Percentiles rank a stretch among this genome's conserved stretches.
phyloP scores from a whole-genome alignment of 2,329 filamentous ascomycete genomes.

The Phialophora tarda region DNA sequence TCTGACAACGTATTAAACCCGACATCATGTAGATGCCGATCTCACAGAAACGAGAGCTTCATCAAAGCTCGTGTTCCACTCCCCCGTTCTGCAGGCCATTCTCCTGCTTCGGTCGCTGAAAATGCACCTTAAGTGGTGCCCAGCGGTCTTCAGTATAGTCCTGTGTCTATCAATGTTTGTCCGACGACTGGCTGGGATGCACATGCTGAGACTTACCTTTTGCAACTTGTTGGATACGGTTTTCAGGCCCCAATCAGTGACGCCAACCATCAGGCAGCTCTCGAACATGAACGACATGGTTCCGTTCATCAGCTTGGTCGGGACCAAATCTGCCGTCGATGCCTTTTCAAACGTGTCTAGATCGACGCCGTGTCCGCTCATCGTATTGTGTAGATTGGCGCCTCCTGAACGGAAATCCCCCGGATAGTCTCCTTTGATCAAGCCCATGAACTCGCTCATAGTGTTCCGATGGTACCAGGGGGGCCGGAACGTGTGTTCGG shows the following conservation, averaged over 20 bases:
- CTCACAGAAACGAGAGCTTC: no score
- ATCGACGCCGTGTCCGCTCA: conserved; percentile 22
- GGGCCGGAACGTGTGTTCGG: conserved; percentile 48
- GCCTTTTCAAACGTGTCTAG: conserved; percentile 20
- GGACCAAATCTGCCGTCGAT: conserved; percentile 5
- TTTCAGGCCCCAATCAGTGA: conserved; percentile 70
- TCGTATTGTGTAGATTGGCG: conserved; percentile 8
- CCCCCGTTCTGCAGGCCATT: no score
- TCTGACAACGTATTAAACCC: no score
- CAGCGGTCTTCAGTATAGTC: no score
- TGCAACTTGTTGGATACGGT: neutral
- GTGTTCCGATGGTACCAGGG: conserved; percentile 53
- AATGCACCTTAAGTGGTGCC: no score
- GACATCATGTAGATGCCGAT: no score
- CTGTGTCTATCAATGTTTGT: no score
- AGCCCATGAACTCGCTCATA: conserved; percentile 43
- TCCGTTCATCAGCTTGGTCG: conserved; percentile 22
- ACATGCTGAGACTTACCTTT: no score
- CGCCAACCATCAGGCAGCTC: conserved; percentile 68
- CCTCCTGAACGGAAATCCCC: conserved; percentile 40
- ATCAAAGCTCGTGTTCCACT: no score
- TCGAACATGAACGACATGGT: conserved; percentile 29
- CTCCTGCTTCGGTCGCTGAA: no score
- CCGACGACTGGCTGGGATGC: no score
- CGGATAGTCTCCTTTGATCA: conserved; percentile 24